These are phyloP conservation scores for Apiospora kogelbergensis DNA, from an alignment of 2,329 filamentous ascomycete species.

Conservation along the genomic window DNA sequence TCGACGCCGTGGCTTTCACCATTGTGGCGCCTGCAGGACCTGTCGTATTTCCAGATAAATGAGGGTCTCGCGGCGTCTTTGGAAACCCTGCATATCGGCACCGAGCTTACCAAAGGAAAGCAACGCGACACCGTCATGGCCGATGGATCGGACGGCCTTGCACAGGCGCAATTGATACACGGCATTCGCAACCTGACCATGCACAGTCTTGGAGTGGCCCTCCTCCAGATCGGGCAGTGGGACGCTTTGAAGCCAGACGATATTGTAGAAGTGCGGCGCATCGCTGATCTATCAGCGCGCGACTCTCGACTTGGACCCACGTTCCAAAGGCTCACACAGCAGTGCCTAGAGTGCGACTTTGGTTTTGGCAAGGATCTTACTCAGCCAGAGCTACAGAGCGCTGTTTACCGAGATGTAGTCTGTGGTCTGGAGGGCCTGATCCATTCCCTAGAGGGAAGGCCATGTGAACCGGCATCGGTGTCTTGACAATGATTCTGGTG, in stretches of 20 bases:
- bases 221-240: constrained; percentile 29
- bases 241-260: constrained; percentile 20
- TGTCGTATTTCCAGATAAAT: constrained; percentile 16
- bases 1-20: constrained; percentile 18
- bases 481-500: too few relatives aligned
- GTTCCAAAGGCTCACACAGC: constrained; percentile 25
- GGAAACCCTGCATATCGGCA: constrained; percentile 17
- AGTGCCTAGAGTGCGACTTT: constrained; percentile 27
- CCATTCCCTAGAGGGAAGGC: constrained; percentile 5
- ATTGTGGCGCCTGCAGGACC: constrained; percentile 15
- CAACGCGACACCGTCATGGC: neutral
- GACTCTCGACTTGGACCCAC: constrained; percentile 18
- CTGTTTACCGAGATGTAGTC: constrained; percentile 21
- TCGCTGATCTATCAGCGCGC: constrained; percentile 12
- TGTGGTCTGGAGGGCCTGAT: constrained; percentile 16
- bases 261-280: constrained; percentile 22
- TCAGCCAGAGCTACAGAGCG: constrained; percentile 17
- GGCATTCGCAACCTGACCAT: constrained; percentile 26
- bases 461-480: neutral
- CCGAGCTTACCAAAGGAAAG: constrained; percentile 13
- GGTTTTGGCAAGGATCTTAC: constrained; percentile 21
- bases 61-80: constrained; percentile 16
- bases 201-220: constrained; percentile 26
- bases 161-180: constrained; percentile 15
- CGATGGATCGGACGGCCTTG: neutral